Base-by-base conservation (phyloP, 1,284 basidiomycete genomes). In the Heterobasidion parviporum region DNA sequence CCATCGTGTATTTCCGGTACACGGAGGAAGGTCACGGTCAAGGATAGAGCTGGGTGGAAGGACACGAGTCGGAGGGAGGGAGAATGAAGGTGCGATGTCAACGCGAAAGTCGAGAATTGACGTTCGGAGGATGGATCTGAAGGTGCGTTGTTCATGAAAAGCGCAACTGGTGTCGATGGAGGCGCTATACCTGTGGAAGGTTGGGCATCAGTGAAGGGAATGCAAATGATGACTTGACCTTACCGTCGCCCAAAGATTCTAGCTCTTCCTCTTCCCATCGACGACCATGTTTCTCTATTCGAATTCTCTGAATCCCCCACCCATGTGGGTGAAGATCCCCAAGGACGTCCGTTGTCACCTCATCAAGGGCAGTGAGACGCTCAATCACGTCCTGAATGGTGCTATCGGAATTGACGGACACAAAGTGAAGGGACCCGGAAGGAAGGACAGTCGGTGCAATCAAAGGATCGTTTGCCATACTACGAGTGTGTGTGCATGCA, bases 1-100 rank as follows among this genome's bases (percentile, higher is more conserved):
- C 75, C 83, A 64, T 92, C 90, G 57, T 86, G 81, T 56, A 93
- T 81, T 66, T 91, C 87, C 1, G 88, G 89, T 18, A 93, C 81
- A 54, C 89, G 84, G 46, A 78, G 69, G 66, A 92, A 91, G 0
- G 76, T 69, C 43, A 88, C 64, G 2, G 73, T 70, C 3, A 86
- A 55, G 6, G 75, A 77, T 26, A 91, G 76, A 14, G 75, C 70
- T 2, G 82, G 78, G 66, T 90, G 81, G 4, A 85, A 74, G 1
- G 87, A 88, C 1, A 93, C 82, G 26, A 93, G 73, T 6, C 89
- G 84, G 38, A 92, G 67, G 9, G 76, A 70, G 12, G 89, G 85
- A 2, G 76, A 74, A 66, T 88, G 85, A 12, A 89, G 72, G 66
- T 88, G 85, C 0, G 81, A 80, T 1, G 87, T 87, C 57, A 88